Evolutionary conservation across 1,284 basidiomycete species (phyloP), one percentile per base, ranked within the genome.

Genomic region (Puccinia horiana): DNA sequence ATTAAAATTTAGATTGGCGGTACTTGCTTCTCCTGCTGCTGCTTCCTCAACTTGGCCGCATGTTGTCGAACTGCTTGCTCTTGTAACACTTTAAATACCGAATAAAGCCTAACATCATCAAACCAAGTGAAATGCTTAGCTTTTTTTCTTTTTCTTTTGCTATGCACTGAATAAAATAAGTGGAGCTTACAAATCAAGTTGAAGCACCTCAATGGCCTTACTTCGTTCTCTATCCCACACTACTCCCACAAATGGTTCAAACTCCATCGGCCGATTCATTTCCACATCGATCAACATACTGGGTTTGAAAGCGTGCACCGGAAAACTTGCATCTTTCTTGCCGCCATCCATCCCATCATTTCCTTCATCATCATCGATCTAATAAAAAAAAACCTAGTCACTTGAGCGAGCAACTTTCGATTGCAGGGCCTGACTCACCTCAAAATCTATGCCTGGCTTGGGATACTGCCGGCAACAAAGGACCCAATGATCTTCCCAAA

Each of bases 401-500:
- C n/a, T n/a, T n/a, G n/a, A n/a, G n/a, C n/a, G n/a, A n/a, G n/a
- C n/a, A n/a, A n/a, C n/a, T n/a, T n/a, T n/a, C n/a, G n/a, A n/a
- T n/a, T n/a, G n/a, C n/a, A n/a, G n/a, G n/a, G n/a, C n/a, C n/a
- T n/a, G n/a, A n/a, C n/a, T n/a, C n/a, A n/a, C n/a, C n/a, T n/a
- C n/a, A n/a, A n/a, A n/a, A n/a, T n/a, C n/a, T n/a, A n/a, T n/a
- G n/a, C n/a, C n/a, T n/a, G n/a, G n/a, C n/a, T n/a, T 74, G 32
- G 54, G 72, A 42, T 74, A n/a, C n/a, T n/a, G n/a, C n/a, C n/a
- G n/a, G n/a, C n/a, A n/a, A 76, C 96, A 92, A 23, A 97, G 89
- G 83, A 99, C 94, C 97, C 98, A 99, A 87, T 99, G 97, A 86
- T 99, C 97, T 87, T 99, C 97, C 98, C 97, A 99, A 26, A 99